Conservation (phyloP, 2,329 filamentous ascomycete species). For the Botryotinia convoluta region DNA sequence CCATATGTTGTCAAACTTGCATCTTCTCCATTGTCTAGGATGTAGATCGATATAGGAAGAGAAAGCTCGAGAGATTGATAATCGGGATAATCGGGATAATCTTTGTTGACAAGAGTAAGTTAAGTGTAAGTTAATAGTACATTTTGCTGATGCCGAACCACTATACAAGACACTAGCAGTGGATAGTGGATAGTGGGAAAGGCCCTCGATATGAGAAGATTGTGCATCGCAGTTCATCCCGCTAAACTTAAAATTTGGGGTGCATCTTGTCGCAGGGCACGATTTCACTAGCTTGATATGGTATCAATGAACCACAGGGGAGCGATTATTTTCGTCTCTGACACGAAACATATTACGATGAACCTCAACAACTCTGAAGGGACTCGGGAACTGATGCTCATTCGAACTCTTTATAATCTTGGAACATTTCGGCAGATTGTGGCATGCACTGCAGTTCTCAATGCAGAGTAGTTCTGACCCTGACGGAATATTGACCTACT, state of each 20-base stretch:
- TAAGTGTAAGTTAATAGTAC: not conserved
- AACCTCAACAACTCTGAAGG: not conserved
- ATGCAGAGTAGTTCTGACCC: not conserved
- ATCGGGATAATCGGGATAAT: not conserved
- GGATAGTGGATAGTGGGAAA: not conserved
- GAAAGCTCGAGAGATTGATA: not conserved
- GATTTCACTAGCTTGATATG: not conserved
- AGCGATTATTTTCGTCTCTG: not conserved
- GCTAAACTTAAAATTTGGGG: constrained; percentile 8
- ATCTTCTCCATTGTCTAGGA: not conserved
- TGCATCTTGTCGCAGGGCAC: not conserved
- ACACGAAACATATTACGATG: not conserved
- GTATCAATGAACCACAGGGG: not conserved
- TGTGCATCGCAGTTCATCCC: not conserved
- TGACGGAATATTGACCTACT: not conserved
- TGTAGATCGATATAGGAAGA: not conserved
- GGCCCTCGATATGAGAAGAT: not conserved
- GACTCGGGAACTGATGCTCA: not conserved
- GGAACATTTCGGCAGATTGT: not conserved
- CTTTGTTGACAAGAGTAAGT: not conserved
- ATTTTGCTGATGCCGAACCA: not conserved
- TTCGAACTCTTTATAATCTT: not conserved
- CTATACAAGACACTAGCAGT: not conserved
- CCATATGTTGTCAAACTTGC: not conserved
- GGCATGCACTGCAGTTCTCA: not conserved